Conservation (phyloP, 2,329 filamentous ascomycete genomes). For the Epicoccum nigrum region DNA sequence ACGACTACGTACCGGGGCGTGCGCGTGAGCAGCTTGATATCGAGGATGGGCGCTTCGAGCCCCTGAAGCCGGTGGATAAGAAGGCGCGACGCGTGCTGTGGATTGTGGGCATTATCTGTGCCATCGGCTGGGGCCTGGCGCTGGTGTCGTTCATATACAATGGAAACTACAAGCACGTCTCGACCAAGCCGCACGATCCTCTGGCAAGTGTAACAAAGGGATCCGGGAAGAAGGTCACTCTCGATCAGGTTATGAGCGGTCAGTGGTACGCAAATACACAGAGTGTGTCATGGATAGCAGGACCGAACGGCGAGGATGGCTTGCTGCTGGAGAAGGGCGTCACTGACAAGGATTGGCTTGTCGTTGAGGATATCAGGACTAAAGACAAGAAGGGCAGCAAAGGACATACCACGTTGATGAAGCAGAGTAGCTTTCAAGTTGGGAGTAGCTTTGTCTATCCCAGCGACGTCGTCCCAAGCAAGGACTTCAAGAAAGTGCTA, state of each 20-base stretch:
- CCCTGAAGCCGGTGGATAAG: conserved; percentile 65
- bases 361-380: conserved; percentile 82
- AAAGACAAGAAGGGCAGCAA: conserved; percentile 49
- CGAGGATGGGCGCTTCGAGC: conserved; percentile 56
- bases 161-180: conserved; percentile 70
- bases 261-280: conserved; percentile 69
- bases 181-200: conserved; percentile 70
- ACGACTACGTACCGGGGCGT: conserved; percentile 50
- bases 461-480: conserved; percentile 73
- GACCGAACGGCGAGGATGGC: conserved; percentile 79
- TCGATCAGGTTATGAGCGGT: conserved; percentile 72
- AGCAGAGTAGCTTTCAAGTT: conserved; percentile 66
- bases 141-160: conserved; percentile 69
- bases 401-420: conserved; percentile 75
- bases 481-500: conserved; percentile 83
- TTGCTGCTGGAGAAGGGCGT: conserved; percentile 76
- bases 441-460: conserved; percentile 63
- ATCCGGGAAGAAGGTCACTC: conserved; percentile 72
- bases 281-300: conserved; percentile 77
- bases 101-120: conserved; percentile 65
- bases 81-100: conserved; percentile 68
- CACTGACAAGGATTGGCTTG: conserved; percentile 70
- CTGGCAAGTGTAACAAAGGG: conserved; percentile 66
- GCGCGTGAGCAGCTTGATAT: conserved; percentile 58
- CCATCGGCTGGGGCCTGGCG: conserved; percentile 71